phyloP scores from a whole-genome alignment of 768 basidiomycete species.

The Mrakia gelida region DNA sequence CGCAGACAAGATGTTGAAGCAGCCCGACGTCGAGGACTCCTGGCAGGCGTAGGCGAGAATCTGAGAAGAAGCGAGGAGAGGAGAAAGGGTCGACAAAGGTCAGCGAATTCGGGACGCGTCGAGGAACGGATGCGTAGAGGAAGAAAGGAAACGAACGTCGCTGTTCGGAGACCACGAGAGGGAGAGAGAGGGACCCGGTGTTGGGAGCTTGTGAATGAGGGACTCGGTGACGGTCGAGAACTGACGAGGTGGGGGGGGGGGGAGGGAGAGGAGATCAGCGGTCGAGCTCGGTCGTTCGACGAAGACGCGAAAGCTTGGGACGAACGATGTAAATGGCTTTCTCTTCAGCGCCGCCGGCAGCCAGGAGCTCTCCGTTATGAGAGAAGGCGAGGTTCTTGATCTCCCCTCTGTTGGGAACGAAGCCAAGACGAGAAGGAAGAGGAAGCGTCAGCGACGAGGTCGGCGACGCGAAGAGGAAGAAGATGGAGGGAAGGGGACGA shows the following conservation, averaged over 20 bases:
- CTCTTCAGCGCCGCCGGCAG: conserved; percentile 23
- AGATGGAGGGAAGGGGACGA: conserved; percentile 4
- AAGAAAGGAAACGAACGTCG: conserved; percentile 17
- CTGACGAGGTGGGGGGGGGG: neutral
- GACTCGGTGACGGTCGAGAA: conserved; percentile 23
- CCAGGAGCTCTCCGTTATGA: conserved; percentile 22
- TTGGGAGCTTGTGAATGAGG: conserved; percentile 14
- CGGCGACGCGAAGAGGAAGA: neutral
- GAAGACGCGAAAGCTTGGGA: neutral
- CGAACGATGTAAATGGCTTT: conserved; percentile 20
- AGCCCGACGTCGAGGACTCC: neutral
- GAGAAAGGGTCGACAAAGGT: neutral
- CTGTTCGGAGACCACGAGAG: conserved; percentile 24
- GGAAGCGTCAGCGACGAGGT: too few species aligned
- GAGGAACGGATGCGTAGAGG: neutral
- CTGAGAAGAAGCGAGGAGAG: neutral
- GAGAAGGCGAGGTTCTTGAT: conserved; percentile 19
- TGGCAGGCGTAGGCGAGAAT: conserved; percentile 4
- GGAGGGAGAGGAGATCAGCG: neutral
- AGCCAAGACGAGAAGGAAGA: neutral
- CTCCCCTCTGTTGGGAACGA: conserved; percentile 12
- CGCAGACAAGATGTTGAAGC: neutral
- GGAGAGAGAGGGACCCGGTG: neutral
- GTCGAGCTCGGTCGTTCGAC: neutral
- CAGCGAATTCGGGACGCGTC: neutral